These are phyloP conservation scores for Globisporangium echinulatum DNA, from an alignment of 352 stramenopile species.

Conservation along the genomic window DNA sequence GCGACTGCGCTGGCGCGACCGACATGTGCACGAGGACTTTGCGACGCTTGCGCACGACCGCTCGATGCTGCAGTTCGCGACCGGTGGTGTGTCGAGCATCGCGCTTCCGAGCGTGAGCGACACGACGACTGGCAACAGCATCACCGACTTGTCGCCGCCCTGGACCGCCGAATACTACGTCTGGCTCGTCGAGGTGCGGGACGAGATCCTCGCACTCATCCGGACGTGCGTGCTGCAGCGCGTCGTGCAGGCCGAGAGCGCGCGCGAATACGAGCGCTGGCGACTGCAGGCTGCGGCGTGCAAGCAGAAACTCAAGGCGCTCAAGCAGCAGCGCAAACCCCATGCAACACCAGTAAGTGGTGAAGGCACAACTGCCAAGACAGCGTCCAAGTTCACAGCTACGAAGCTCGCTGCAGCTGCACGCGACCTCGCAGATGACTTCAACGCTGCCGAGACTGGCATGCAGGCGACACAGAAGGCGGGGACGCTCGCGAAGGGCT, in stretches of 20 bases:
- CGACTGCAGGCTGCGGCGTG: conserved; percentile 32
- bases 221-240: conserved; percentile 26
- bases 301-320: conserved; percentile 43
- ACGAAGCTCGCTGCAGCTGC: conserved; percentile 22
- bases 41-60: conserved; percentile 32
- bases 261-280: conserved; percentile 33
- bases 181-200: conserved; percentile 38
- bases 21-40: conserved; percentile 65
- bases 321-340: conserved; percentile 19
- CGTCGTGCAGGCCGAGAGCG: conserved; percentile 29
- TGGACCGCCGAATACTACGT: conserved; percentile 72
- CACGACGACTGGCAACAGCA: not conserved
- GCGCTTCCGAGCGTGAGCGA: conserved; percentile 17
- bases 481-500: conserved; percentile 33
- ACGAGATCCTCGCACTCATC: conserved; percentile 53
- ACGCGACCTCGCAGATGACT: conserved; percentile 47
- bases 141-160: conserved; percentile 40
- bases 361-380: conserved; percentile 1
- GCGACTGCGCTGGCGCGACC: conserved; percentile 54
- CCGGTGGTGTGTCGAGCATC: conserved; percentile 38
- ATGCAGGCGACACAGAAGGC: conserved; percentile 26
- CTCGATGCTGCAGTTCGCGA: conserved; percentile 46
- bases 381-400: conserved; percentile 12
- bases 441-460: conserved; percentile 38
- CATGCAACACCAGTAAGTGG: not conserved